Conservation (phyloP, 768 basidiomycete species). For the Mycena vulgaris region DNA sequence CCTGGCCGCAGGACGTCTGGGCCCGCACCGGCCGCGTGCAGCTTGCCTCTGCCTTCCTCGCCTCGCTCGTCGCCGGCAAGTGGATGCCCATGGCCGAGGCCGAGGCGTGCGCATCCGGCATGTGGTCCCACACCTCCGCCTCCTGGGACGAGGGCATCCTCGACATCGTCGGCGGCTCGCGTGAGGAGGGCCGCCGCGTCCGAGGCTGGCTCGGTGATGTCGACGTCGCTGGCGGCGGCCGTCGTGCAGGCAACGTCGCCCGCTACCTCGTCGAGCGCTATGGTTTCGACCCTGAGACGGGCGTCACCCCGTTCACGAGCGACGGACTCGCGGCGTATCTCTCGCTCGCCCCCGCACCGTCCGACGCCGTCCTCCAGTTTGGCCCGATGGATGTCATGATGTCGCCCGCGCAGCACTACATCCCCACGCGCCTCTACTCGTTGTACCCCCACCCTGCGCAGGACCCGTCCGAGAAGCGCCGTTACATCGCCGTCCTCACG, state of each 20-base stretch:
- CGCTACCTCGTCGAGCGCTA: constrained; percentile 86
- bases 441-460: constrained; percentile 89
- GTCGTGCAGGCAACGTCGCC: constrained; percentile 76
- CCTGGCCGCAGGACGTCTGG: constrained; percentile 85
- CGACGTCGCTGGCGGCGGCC: constrained; percentile 74
- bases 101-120: constrained; percentile 83
- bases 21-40: constrained; percentile 82
- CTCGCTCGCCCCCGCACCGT: constrained; percentile 78
- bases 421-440: constrained; percentile 82
- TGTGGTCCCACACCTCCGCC: constrained; percentile 73
- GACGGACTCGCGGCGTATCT: constrained; percentile 85
- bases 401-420: constrained; percentile 81
- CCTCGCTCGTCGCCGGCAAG: constrained; percentile 78
- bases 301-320: constrained; percentile 83
- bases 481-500: constrained; percentile 80
- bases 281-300: constrained; percentile 86
- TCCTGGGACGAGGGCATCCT: constrained; percentile 84
- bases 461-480: constrained; percentile 78
- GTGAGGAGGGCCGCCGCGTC: constrained; percentile 81
- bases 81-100: constrained; percentile 82
- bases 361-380: constrained; percentile 85
- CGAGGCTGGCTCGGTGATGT: constrained; percentile 90
- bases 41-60: constrained; percentile 82
- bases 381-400: constrained; percentile 87
- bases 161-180: constrained; percentile 83